phyloP scores from a whole-genome alignment of 2,329 filamentous ascomycete species.

The Dryadomyces sulphureus region DNA sequence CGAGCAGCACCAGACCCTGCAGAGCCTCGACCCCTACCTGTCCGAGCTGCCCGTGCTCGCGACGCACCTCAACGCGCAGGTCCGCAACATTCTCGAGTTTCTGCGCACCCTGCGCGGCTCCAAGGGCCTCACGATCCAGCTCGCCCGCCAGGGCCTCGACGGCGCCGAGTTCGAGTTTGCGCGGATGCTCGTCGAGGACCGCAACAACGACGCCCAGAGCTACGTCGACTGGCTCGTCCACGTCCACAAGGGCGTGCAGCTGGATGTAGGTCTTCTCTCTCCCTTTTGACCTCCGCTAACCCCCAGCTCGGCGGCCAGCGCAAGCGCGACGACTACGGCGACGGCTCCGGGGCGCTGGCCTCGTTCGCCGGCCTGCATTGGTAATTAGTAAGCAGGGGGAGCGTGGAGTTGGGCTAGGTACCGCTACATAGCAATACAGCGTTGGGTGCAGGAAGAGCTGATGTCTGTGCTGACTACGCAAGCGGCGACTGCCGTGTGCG shows the following conservation, averaged over 20 bases:
- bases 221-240: constrained; percentile 98
- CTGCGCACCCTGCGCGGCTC: constrained; percentile 65
- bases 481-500: too few relatives aligned
- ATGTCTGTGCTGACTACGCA: too few relatives aligned
- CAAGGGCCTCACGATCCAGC: constrained; percentile 77
- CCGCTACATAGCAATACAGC: too few relatives aligned
- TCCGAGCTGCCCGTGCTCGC: constrained; percentile 70
- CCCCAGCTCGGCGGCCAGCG: constrained; percentile 50
- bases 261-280: constrained; percentile 44
- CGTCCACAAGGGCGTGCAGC: constrained; percentile 80
- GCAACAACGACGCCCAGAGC: constrained; percentile 94
- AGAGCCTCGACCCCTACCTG: constrained; percentile 66
- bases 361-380: constrained; percentile 32
- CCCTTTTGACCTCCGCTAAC: constrained; percentile 2
- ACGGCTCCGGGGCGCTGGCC: constrained; percentile 28
- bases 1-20: constrained; percentile 53
- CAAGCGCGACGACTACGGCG: constrained; percentile 48
- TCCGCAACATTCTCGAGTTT: constrained; percentile 84
- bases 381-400: constrained; percentile 6
- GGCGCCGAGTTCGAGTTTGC: constrained; percentile 97
- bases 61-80: constrained; percentile 88
- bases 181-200: constrained; percentile 75
- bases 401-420: neutral
- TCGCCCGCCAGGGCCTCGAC: constrained; percentile 84
- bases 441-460: too few relatives aligned